These are phyloP conservation scores for Leccinum ochraceum DNA, from an alignment of 768 basidiomycete genomes.

Conservation along the genomic window DNA sequence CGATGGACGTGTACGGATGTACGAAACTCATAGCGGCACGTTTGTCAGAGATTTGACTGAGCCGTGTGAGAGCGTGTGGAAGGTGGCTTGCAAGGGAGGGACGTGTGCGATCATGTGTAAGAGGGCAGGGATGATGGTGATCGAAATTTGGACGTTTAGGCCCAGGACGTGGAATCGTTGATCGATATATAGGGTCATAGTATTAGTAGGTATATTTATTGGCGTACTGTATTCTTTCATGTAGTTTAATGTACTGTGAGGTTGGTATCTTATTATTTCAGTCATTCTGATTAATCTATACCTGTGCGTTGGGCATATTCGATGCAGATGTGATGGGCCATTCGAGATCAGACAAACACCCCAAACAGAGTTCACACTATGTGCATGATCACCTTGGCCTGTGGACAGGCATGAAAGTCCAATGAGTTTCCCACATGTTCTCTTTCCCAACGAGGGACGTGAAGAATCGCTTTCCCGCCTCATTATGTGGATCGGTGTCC, in stretches of 20 bases:
- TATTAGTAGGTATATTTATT: conserved; percentile 4
- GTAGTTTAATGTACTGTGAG: conserved; percentile 2
- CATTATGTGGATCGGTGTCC: conserved; percentile 10
- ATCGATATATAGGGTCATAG: conserved; percentile 11
- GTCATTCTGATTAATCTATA: background rate
- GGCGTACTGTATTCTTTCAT: conserved; percentile 15
- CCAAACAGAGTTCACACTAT: background rate
- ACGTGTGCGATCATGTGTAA: conserved; percentile 81
- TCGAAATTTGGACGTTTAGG: conserved; percentile 84
- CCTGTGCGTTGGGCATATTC: background rate
- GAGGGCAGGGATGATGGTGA: conserved; percentile 76
- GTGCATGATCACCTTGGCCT: background rate
- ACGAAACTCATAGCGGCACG: conserved; percentile 60
- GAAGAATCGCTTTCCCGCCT: conserved; percentile 14
- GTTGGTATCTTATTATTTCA: background rate
- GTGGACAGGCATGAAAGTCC: conserved; percentile 15
- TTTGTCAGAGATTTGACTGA: conserved; percentile 78
- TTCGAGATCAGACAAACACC: background rate
- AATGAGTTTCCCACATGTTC: conserved; percentile 11
- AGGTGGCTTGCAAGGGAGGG: conserved; percentile 72
- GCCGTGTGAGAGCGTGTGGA: conserved; percentile 84
- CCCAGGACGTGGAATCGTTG: conserved; percentile 32
- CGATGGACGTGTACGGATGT: conserved; percentile 80
- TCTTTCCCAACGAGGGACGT: conserved; percentile 10
- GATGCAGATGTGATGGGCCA: background rate